Conservation (phyloP, 73 alveolate genomes). For the Durusdinium trenchii region DNA sequence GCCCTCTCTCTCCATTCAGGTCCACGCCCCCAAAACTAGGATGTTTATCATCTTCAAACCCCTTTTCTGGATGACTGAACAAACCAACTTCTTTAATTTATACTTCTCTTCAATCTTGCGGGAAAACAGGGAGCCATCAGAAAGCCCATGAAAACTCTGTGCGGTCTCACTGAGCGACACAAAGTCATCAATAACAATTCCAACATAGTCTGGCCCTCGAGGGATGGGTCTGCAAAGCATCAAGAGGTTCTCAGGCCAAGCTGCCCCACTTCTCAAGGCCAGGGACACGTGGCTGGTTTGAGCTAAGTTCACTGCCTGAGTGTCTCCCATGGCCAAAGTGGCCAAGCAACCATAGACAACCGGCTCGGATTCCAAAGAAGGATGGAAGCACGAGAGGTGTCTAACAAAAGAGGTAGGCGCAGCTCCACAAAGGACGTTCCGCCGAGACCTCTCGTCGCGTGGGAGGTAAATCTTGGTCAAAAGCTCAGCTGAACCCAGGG, state of each 20-base stretch:
- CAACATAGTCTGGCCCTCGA: background rate
- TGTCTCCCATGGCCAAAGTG: conserved; percentile 10
- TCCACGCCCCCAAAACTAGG: conserved; percentile 15
- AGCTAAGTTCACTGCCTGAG: conserved; percentile 4
- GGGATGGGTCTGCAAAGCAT: background rate
- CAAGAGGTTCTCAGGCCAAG: background rate
- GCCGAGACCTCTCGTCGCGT: background rate
- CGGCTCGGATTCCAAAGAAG: background rate
- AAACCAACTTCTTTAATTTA: background rate
- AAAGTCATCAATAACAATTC: background rate
- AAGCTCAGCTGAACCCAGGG: background rate
- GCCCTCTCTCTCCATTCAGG: background rate
- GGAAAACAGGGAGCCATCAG: background rate
- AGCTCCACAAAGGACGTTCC: background rate
- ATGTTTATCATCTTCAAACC: background rate
- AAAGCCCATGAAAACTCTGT: background rate
- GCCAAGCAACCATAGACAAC: background rate
- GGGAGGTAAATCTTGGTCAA: background rate
- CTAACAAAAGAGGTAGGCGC: background rate
- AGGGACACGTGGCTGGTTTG: background rate
- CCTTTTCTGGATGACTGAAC: background rate
- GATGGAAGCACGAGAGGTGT: background rate
- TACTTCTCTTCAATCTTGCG: background rate
- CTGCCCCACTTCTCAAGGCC: background rate
- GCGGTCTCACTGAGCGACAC: background rate